Evolutionary conservation across 805 yeast species (phyloP).

Genomic region (Pichia deserticola): DNA sequence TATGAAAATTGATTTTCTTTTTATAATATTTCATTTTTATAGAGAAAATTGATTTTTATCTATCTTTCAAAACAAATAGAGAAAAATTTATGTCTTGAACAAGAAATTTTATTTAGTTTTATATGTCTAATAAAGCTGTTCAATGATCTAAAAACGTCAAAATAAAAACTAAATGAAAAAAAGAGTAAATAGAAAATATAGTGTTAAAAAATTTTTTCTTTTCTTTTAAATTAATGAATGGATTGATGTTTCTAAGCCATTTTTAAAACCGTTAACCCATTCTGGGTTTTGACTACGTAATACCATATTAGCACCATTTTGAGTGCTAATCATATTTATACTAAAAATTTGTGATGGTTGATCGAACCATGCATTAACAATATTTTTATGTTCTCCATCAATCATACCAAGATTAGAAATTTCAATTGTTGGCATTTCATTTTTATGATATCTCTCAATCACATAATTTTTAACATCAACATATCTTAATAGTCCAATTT

Average conservation of each 20-base stretch:
- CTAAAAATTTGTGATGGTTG: slow-evolving; percentile 9
- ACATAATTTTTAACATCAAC: slow-evolving; percentile 4
- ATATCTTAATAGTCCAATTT: slow-evolving; percentile 7
- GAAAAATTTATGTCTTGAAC: too few species aligned
- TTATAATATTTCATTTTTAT: too few species aligned
- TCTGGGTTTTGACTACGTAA: neutral
- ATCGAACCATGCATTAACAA: slow-evolving; percentile 8
- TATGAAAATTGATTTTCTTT: too few species aligned
- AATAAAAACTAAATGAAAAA: too few species aligned
- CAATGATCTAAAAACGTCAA: too few species aligned
- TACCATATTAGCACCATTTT: slow-evolving; percentile 4
- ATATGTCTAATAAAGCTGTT: too few species aligned
- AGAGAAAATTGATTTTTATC: too few species aligned
- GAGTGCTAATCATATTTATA: slow-evolving; percentile 6
- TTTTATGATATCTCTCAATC: neutral
- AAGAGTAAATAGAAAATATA: too few species aligned
- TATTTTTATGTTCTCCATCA: neutral
- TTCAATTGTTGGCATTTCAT: slow-evolving; percentile 11
- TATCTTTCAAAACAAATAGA: too few species aligned
- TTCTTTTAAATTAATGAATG: neutral
- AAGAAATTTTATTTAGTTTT: too few species aligned
- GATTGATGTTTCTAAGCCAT: neutral
- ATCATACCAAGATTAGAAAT: slow-evolving; percentile 7
- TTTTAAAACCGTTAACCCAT: slow-evolving; percentile 3
- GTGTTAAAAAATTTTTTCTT: too few species aligned